These are phyloP conservation scores for Corylus americana DNA, from an alignment of 306 rosid genomes.

Conservation along the genomic window DNA sequence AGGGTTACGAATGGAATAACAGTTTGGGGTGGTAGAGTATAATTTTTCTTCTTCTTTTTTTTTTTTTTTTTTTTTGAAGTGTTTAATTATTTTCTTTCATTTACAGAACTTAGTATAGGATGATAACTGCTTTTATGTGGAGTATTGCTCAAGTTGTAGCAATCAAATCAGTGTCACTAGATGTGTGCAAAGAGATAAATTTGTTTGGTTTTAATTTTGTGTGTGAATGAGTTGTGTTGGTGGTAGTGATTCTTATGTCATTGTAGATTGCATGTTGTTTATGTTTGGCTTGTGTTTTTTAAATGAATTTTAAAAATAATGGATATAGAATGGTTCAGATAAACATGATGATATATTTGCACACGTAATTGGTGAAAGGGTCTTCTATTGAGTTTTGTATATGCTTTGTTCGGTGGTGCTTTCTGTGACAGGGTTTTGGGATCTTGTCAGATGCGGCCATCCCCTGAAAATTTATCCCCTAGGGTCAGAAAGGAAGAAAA, in stretches of 20 bases:
- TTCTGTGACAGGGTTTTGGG: conserved; percentile 33
- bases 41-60: too few relatives aligned
- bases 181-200: neutral
- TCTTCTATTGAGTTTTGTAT: neutral
- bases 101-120: neutral
- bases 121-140: neutral
- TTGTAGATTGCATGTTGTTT: neutral
- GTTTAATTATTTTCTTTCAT: neutral
- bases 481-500: conserved; percentile 33
- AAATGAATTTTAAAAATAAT: too few relatives aligned
- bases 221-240: neutral
- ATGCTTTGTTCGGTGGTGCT: conserved; percentile 5
- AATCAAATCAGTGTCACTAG: neutral
- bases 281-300: neutral
- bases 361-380: neutral
- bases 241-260: neutral
- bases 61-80: too few relatives aligned
- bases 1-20: too few relatives aligned
- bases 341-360: too few relatives aligned
- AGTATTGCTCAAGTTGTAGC: neutral
- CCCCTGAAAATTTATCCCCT: conserved; percentile 37
- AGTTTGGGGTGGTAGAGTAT: too few relatives aligned
- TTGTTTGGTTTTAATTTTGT: neutral
- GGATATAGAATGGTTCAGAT: too few relatives aligned
- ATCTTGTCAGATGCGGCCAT: conserved; percentile 40